phyloP scores from a whole-genome alignment of 2,329 filamentous ascomycete genomes.

The Colletotrichum sp. region DNA sequence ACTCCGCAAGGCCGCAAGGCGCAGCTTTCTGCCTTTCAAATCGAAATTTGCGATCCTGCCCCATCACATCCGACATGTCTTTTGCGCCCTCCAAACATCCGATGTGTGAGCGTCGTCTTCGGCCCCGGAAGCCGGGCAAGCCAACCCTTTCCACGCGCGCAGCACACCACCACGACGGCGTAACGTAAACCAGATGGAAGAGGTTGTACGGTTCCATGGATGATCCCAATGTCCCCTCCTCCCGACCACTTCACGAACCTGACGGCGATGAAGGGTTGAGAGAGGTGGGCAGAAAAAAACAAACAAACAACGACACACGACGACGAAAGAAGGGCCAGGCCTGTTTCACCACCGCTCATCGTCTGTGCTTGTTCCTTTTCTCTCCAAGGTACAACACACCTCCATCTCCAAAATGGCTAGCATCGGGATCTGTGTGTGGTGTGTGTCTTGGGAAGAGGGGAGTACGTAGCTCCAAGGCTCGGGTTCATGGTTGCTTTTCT shows the following conservation, averaged over 20 bases:
- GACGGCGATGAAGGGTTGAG: not conserved
- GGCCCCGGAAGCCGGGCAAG: slow-evolving; percentile 1
- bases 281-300: not conserved
- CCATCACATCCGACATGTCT: not conserved
- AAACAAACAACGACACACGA: not conserved
- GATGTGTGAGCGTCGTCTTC: slow-evolving; percentile 3
- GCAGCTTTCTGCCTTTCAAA: not conserved
- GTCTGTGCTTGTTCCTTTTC: not conserved
- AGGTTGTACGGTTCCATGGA: not conserved
- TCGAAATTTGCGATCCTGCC: not conserved
- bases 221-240: not conserved
- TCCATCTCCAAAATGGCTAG: not conserved
- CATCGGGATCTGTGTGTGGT: not conserved
- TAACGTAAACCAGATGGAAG: not conserved
- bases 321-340: not conserved
- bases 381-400: not conserved
- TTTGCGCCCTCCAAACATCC: slow-evolving; percentile 4
- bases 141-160: not conserved
- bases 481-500: slow-evolving; percentile 1
- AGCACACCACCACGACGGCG: not conserved
- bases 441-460: not conserved
- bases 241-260: not conserved
- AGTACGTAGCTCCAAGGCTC: not conserved
- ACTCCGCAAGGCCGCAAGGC: not conserved
- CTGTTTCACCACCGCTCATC: not conserved